Base-by-base conservation (phyloP, 495 filamentous ascomycete species). In the Hypoxylon subgilvum region DNA sequence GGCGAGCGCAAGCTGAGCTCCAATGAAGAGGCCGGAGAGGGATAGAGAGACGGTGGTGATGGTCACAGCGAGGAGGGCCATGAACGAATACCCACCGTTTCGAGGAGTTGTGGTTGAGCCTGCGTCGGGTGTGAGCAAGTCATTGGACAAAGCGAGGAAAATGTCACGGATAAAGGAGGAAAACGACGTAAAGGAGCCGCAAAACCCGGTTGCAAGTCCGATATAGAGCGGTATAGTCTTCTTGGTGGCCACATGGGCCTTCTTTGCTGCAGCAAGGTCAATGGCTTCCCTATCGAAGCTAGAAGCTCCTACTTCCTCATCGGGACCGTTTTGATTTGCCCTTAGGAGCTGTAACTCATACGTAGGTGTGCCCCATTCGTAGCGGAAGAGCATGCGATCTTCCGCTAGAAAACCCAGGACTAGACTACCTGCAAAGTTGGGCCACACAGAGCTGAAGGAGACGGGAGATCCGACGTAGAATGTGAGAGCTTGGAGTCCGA, bases 121-220 rank as follows among this genome's bases (percentile, higher is more conserved):
- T 0, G 63, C 57, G 2, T 43, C 74, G 28, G 64, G 69, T 25
- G 6, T 58, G 5, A 67, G 45, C 8, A 91, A 74, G 45, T 85
- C 81, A 66, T 96, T 96, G 5, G 89, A 86, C 9, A 97, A 70
- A 0, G 90, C 86, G n/a, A 96, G 79, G 71, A 96, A 96, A 40
- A 80, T 72, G 65, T 95, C 93, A 3, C 92, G 84, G 32, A 92
- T 87, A 68, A 96, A 96, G 9, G 89, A 85, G 0, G 92, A 96
- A 73, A 97, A 97, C 30, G 87, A 91, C 2, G 94, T 97, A 45
- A 94, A 87, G 63, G 86, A 91, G 48, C 94, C 94, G 71, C 94
- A 97, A 75, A 96, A 97, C 9, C 94, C 94, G 2, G 90, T 95
- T 0, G 93, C 85, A 1, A 98, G 84, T 14, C 94, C 94, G 50